These are phyloP conservation scores for Annulohypoxylon truncatum DNA, from an alignment of 2,329 filamentous ascomycete species.

Conservation along the genomic window DNA sequence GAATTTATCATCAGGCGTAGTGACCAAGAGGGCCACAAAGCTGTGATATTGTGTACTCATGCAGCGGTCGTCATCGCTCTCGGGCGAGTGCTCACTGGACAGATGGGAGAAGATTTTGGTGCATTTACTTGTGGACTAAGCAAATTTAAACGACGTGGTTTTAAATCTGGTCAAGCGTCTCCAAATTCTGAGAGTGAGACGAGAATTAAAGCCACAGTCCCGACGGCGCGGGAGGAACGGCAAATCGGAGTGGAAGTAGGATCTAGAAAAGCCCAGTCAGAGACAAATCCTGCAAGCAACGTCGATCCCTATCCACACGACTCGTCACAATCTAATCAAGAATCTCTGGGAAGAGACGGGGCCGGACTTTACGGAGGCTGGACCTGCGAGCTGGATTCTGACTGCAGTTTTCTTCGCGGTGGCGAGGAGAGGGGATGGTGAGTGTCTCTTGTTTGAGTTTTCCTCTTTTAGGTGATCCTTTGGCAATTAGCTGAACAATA, in stretches of 20 bases:
- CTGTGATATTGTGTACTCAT: conserved; percentile 87
- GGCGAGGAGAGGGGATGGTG: conserved; percentile 93
- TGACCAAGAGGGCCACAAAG: conserved; percentile 75
- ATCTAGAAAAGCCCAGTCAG: conserved; percentile 44
- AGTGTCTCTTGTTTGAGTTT: conserved; percentile 48
- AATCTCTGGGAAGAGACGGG: conserved; percentile 60
- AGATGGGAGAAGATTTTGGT: conserved; percentile 81
- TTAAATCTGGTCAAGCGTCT: background rate
- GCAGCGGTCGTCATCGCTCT: conserved; percentile 90
- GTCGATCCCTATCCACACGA: conserved; percentile 41
- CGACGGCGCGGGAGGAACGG: conserved; percentile 10
- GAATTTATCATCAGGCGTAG: conserved; percentile 76
- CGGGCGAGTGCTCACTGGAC: conserved; percentile 83
- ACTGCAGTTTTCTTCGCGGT: conserved; percentile 82
- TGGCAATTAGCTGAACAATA: conserved; percentile 26
- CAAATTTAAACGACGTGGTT: conserved; percentile 61
- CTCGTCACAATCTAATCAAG: conserved; percentile 48
- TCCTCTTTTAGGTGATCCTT: conserved; percentile 21
- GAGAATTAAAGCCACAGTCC: conserved; percentile 8
- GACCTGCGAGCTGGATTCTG: conserved; percentile 82
- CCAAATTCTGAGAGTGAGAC: conserved; percentile 14
- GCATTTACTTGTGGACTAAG: conserved; percentile 87
- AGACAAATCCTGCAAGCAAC: conserved; percentile 33
- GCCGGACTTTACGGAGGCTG: conserved; percentile 80
- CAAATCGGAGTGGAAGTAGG: conserved; percentile 44